These are phyloP conservation scores for Coniochaeta ligniaria DNA, from an alignment of 2,329 filamentous ascomycete genomes.

Conservation along the genomic window DNA sequence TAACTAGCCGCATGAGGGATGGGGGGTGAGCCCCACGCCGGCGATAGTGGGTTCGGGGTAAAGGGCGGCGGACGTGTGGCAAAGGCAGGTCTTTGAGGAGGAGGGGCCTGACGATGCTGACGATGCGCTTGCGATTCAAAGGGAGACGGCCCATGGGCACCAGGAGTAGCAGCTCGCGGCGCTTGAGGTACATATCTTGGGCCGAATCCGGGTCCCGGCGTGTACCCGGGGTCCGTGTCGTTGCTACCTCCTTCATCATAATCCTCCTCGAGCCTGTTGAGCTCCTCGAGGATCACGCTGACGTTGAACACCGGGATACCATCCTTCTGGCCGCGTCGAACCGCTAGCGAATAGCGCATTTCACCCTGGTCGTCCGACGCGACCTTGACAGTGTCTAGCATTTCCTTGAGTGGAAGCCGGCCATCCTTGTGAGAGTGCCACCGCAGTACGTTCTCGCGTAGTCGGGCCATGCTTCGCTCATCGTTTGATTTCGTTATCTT, in stretches of 20 bases:
- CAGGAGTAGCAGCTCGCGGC: neutral
- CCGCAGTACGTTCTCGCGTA: slow-evolving; percentile 1
- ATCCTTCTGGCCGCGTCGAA: slow-evolving; percentile 2
- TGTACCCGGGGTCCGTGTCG: neutral
- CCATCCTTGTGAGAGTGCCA: slow-evolving; percentile 4
- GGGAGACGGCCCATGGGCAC: neutral
- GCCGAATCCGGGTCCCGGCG: neutral
- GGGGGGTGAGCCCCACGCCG: neutral
- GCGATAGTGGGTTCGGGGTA: neutral
- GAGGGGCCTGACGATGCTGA: slow-evolving; percentile 33
- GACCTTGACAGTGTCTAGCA: slow-evolving; percentile 3
- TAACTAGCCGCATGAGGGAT: neutral
- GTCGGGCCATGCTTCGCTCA: neutral
- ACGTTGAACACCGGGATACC: slow-evolving; percentile 5
- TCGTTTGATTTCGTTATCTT: slow-evolving; percentile 1
- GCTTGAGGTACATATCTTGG: neutral
- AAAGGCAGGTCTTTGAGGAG: slow-evolving; percentile 17
- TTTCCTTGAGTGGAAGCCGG: slow-evolving; percentile 2
- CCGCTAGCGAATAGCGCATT: slow-evolving; percentile 1
- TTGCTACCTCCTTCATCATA: neutral
- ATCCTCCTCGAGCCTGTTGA: slow-evolving; percentile 7
- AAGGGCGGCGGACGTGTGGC: neutral
- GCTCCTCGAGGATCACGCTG: slow-evolving; percentile 12
- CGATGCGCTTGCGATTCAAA: neutral
- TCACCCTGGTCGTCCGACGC: slow-evolving; percentile 5